phyloP scores from a whole-genome alignment of 2,329 filamentous ascomycete genomes.

The Talaromyces marneffei region DNA sequence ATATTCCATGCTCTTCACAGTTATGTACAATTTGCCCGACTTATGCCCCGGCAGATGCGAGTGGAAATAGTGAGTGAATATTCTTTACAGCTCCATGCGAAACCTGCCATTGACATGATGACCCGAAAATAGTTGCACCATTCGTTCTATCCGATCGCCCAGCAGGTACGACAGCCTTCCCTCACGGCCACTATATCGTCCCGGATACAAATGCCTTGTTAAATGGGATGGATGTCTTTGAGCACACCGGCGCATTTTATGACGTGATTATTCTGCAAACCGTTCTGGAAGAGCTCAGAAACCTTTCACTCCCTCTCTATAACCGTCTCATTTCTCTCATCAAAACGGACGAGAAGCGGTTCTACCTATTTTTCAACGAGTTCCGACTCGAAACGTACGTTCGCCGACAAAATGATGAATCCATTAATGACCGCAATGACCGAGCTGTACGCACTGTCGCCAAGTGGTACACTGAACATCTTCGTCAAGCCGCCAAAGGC shows the following conservation, averaged over 20 bases:
- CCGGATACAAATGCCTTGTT: slow-evolving; percentile 95
- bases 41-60: slow-evolving; percentile 70
- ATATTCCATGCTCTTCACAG: slow-evolving; percentile 94
- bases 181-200: slow-evolving; percentile 85
- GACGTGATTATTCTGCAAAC: slow-evolving; percentile 97
- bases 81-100: background rate
- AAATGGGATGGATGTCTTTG: slow-evolving; percentile 94
- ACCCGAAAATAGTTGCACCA: slow-evolving; percentile 55
- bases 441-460: slow-evolving; percentile 80
- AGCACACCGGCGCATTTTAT: slow-evolving; percentile 84
- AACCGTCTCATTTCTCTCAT: slow-evolving; percentile 86
- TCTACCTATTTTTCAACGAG: slow-evolving; percentile 99
- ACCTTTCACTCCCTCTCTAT: slow-evolving; percentile 88
- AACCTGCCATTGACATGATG: background rate
- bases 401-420: slow-evolving; percentile 66
- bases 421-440: slow-evolving; percentile 95
- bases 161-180: slow-evolving; percentile 73
- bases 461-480: slow-evolving; percentile 83
- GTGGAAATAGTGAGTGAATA: slow-evolving; percentile 58
- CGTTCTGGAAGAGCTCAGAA: slow-evolving; percentile 91
- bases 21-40: slow-evolving; percentile 72
- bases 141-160: slow-evolving; percentile 88
- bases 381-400: slow-evolving; percentile 91
- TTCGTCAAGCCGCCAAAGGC: slow-evolving; percentile 54
- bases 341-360: slow-evolving; percentile 93